phyloP scores from a whole-genome alignment of 257 asterid genomes.

The Solanum virginianum region DNA sequence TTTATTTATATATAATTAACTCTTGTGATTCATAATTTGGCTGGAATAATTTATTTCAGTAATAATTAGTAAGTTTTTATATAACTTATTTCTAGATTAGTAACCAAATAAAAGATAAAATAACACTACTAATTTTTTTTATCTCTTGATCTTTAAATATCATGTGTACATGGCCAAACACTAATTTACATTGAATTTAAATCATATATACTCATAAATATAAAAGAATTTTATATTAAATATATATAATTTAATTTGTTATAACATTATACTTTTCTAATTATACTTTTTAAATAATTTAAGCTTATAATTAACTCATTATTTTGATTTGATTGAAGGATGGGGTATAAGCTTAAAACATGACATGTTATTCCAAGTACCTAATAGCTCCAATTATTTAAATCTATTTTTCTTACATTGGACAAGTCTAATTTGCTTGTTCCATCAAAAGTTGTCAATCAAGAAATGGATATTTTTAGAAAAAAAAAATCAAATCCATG shows the following conservation, averaged over 20 bases:
- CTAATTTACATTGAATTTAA: background rate
- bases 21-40: accelerated
- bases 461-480: background rate
- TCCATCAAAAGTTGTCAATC: background rate
- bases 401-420: background rate
- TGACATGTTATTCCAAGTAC: background rate
- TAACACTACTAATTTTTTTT: background rate
- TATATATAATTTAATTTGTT: background rate
- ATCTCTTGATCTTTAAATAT: too few species aligned
- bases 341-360: background rate
- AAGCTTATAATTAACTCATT: background rate
- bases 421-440: background rate
- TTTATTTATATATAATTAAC: background rate
- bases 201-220: too few species aligned
- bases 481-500: background rate
- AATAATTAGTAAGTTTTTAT: background rate
- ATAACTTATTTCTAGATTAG: background rate
- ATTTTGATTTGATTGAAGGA: background rate
- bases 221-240: background rate
- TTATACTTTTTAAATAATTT: background rate
- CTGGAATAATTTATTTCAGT: background rate
- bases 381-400: background rate
- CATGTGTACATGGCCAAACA: background rate
- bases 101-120: background rate
- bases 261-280: background rate